phyloP scores from a whole-genome alignment of 495 filamentous ascomycete species.

The Talaromyces nanjingensis region DNA sequence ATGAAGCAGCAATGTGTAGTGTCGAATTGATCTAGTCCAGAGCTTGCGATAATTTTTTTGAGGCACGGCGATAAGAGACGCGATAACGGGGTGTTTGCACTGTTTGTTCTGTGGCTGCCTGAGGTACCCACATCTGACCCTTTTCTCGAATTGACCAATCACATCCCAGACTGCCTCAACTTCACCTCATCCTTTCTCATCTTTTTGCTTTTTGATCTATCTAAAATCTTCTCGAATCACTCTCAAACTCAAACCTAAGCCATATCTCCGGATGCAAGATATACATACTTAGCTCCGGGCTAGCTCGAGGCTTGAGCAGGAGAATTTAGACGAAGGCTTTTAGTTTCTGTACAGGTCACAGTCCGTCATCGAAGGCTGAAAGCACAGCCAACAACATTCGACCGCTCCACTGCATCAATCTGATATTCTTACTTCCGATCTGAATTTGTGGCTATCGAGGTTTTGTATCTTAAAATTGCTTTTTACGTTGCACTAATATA shows the following conservation, averaged over 20 bases:
- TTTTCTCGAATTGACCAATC: not conserved
- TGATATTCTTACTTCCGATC: not conserved
- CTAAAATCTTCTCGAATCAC: not conserved
- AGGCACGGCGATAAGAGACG: conserved; percentile 14
- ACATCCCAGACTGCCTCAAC: not conserved
- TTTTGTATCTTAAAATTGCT: not conserved
- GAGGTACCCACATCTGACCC: not conserved
- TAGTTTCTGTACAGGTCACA: not conserved
- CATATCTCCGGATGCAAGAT: not conserved
- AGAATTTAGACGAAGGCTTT: not conserved
- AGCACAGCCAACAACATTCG: not conserved
- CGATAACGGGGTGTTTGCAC: conserved; percentile 2
- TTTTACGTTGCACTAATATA: not conserved
- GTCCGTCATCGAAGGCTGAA: not conserved
- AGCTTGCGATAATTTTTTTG: conserved; percentile 20
- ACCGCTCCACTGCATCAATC: not conserved
- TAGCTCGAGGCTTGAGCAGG: conserved; percentile 4
- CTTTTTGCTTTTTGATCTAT: conserved; percentile 1
- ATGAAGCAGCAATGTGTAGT: conserved; percentile 14
- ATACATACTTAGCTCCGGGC: conserved; percentile 1
- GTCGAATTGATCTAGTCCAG: conserved; percentile 8
- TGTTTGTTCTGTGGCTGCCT: conserved; percentile 22
- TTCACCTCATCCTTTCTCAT: not conserved
- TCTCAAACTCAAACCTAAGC: not conserved
- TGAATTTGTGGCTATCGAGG: not conserved